Percentiles rank a stretch among this genome's conserved stretches.
phyloP scores from a whole-genome alignment of 306 rosid genomes.

The Malus sylvestris region DNA sequence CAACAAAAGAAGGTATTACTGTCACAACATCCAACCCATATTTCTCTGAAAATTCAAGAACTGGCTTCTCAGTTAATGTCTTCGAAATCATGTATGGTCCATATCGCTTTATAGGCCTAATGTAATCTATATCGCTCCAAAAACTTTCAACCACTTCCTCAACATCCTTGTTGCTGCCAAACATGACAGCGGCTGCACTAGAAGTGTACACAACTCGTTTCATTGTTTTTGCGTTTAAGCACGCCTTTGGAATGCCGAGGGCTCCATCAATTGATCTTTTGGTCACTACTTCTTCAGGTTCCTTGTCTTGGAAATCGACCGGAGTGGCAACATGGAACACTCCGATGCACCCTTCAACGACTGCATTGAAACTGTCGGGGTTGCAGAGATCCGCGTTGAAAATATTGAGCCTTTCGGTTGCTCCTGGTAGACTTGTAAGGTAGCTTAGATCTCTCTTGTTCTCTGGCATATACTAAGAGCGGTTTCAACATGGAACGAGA shows the following conservation, averaged over 20 bases:
- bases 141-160: conserved; percentile 34
- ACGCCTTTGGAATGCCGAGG: conserved; percentile 36
- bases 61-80: conserved; percentile 50
- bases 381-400: conserved; percentile 31
- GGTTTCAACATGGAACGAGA: too few relatives aligned
- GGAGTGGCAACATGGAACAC: conserved; percentile 51
- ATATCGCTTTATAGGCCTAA: background rate
- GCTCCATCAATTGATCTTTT: conserved; percentile 50
- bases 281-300: conserved; percentile 35
- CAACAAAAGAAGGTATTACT: conserved; percentile 36
- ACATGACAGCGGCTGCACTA: conserved; percentile 27
- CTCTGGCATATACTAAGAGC: background rate
- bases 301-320: conserved; percentile 25
- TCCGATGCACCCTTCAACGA: conserved; percentile 40
- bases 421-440: conserved; percentile 42
- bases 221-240: conserved; percentile 28
- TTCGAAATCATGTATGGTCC: conserved; percentile 39
- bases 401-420: conserved; percentile 27
- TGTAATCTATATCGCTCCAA: conserved; percentile 39
- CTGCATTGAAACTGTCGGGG: conserved; percentile 29
- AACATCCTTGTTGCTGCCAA: background rate
- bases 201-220: conserved; percentile 65
- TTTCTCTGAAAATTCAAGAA: conserved; percentile 43
- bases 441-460: conserved; percentile 33
- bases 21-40: conserved; percentile 54